A percentile compares a stretch with the other conserved stretches of the same genome.
Conservation (phyloP, 805 yeast species). For the Yarrowia divulgata region DNA sequence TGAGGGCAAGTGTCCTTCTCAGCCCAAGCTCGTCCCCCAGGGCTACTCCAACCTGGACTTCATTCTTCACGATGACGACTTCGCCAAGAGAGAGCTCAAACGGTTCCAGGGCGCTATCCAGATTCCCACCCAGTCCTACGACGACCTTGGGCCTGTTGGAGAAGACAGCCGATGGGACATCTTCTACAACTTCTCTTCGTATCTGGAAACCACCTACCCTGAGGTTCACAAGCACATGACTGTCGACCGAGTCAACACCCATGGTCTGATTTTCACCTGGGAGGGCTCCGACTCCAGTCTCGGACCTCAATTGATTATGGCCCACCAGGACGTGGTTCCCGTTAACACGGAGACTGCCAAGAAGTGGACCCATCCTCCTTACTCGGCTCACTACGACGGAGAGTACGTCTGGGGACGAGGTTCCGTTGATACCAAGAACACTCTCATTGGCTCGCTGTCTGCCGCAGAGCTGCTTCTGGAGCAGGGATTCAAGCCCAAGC, state of each 20-base stretch:
- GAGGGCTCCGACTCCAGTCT: slow-evolving; percentile 59
- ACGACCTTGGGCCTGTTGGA: slow-evolving; percentile 58
- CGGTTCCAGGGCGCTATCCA: slow-evolving; percentile 59
- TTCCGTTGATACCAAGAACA: slow-evolving; percentile 74
- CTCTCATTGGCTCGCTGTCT: slow-evolving; percentile 70
- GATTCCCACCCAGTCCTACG: slow-evolving; percentile 70
- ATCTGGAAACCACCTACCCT: slow-evolving; percentile 65
- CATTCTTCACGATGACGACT: slow-evolving; percentile 19
- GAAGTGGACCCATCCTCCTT: slow-evolving; percentile 74
- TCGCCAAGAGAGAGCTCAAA: slow-evolving; percentile 12
- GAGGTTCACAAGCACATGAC: slow-evolving; percentile 56
- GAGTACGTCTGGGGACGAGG: slow-evolving; percentile 78
- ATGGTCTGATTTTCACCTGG: slow-evolving; percentile 70
- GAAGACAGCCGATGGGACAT: slow-evolving; percentile 61
- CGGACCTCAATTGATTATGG: slow-evolving; percentile 73
- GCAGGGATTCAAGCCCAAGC: slow-evolving; percentile 62
- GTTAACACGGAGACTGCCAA: slow-evolving; percentile 62
- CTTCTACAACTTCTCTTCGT: slow-evolving; percentile 60
- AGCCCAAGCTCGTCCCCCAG: slow-evolving; percentile 19
- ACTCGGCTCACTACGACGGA: slow-evolving; percentile 73
- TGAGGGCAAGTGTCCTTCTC: slow-evolving; percentile 27
- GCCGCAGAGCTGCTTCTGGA: slow-evolving; percentile 63
- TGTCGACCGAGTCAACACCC: slow-evolving; percentile 65
- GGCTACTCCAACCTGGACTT: slow-evolving; percentile 28
- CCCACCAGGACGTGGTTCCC: slow-evolving; percentile 86